These are phyloP conservation scores for Dactylellina parvicollis DNA, from an alignment of 2,329 filamentous ascomycete species.

Conservation along the genomic window DNA sequence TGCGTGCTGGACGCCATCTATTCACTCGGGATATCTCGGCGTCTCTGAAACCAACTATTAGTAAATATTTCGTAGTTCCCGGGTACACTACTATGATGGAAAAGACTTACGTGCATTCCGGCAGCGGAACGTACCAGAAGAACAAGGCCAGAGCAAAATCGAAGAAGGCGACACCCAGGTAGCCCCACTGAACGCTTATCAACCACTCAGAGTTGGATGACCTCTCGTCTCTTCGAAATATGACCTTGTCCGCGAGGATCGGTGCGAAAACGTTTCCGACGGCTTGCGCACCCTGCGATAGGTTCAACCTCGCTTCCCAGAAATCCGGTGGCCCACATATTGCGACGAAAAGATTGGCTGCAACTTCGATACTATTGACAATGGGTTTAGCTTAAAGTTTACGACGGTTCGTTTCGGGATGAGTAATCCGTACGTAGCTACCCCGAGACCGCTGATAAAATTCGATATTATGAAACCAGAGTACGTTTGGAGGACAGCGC, in stretches of 20 bases:
- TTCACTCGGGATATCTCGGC: constrained; percentile 42
- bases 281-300: constrained; percentile 80
- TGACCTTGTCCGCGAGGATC: constrained; percentile 76
- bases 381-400: constrained; percentile 64
- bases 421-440: constrained; percentile 36
- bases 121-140: constrained; percentile 72
- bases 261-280: constrained; percentile 79
- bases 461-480: constrained; percentile 69
- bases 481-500: constrained; percentile 76
- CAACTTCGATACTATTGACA: constrained; percentile 78
- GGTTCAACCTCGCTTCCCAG: constrained; percentile 79
- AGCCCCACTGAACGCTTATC: constrained; percentile 78
- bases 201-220: constrained; percentile 70
- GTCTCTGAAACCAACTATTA: constrained; percentile 26
- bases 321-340: constrained; percentile 79
- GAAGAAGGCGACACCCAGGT: constrained; percentile 80
- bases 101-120: constrained; percentile 68
- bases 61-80: constrained; percentile 56
- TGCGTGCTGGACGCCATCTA: constrained; percentile 27
- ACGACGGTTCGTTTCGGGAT: constrained; percentile 71
- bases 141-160: constrained; percentile 74
- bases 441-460: constrained; percentile 47
- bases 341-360: constrained; percentile 76
- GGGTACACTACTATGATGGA: constrained; percentile 68
- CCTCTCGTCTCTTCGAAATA: constrained; percentile 66